These are phyloP conservation scores for Clonostachys sp. DNA, from an alignment of 2,329 filamentous ascomycete genomes.

Conservation along the genomic window DNA sequence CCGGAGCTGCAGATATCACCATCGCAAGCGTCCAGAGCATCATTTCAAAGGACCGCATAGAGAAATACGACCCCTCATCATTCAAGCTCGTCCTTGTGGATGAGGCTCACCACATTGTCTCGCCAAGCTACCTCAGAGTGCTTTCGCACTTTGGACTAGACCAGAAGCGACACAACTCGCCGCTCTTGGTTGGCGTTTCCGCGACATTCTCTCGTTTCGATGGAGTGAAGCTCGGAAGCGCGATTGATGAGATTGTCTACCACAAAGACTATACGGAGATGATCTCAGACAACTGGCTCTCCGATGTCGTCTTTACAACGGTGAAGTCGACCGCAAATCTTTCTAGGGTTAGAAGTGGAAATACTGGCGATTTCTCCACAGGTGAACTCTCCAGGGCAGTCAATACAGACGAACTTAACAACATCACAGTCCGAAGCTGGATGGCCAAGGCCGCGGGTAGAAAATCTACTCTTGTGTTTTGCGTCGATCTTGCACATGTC, in stretches of 20 bases:
- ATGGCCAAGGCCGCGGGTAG: conserved; percentile 67
- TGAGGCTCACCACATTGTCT: conserved; percentile 95
- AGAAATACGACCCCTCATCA: conserved; percentile 70
- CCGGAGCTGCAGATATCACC: conserved; percentile 84
- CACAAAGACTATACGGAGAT: conserved; percentile 70
- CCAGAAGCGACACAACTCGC: conserved; percentile 32
- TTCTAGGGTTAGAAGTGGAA: conserved; percentile 58
- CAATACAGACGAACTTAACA: conserved; percentile 77
- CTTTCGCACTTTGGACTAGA: conserved; percentile 76
- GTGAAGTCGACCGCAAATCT: conserved; percentile 81
- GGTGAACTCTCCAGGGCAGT: conserved; percentile 75
- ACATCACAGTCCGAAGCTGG: conserved; percentile 84
- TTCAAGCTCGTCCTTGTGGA: conserved; percentile 95
- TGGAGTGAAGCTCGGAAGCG: conserved; percentile 74
- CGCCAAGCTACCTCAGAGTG: conserved; percentile 69
- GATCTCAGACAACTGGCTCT: conserved; percentile 86
- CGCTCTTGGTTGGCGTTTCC: conserved; percentile 82
- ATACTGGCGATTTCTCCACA: conserved; percentile 71
- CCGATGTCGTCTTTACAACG: conserved; percentile 90
- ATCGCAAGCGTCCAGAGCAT: conserved; percentile 88
- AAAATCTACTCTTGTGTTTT: conserved; percentile 89
- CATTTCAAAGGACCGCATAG: conserved; percentile 68
- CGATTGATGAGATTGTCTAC: conserved; percentile 93
- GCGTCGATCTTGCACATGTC: conserved; percentile 85
- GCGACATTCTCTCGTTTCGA: conserved; percentile 77